These are phyloP conservation scores for Boletus barrowsii DNA, from an alignment of 768 basidiomycete species.

Conservation along the genomic window DNA sequence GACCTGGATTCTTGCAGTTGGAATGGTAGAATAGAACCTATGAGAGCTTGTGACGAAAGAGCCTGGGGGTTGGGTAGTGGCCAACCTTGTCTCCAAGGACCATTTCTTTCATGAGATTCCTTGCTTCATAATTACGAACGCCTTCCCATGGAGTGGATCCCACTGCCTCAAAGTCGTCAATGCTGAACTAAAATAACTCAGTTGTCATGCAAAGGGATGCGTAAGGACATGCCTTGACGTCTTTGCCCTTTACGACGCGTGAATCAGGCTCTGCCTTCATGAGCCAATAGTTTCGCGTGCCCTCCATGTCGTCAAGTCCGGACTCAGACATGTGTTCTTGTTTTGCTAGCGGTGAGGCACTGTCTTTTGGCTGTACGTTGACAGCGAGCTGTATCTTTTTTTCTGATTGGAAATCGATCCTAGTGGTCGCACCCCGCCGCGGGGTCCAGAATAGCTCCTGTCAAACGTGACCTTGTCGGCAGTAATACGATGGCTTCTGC, in stretches of 20 bases:
- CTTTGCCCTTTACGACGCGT: constrained; percentile 80
- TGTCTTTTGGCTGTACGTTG: too few relatives aligned
- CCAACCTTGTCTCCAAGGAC: constrained; percentile 66
- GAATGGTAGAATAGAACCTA: constrained; percentile 87
- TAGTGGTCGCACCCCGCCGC: too few relatives aligned
- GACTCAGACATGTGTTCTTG: too few relatives aligned
- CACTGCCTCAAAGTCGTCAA: constrained; percentile 77
- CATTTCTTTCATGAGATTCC: constrained; percentile 85
- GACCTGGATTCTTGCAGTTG: constrained; percentile 80
- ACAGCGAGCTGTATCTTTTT: not conserved
- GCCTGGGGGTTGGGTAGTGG: not conserved
- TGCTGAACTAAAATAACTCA: constrained; percentile 60
- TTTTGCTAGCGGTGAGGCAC: too few relatives aligned
- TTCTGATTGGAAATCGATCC: not conserved
- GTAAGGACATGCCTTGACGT: constrained; percentile 62
- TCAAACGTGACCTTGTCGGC: not conserved
- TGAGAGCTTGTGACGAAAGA: not conserved
- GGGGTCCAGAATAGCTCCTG: too few relatives aligned
- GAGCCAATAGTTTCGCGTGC: constrained; percentile 50
- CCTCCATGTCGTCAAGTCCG: not conserved
- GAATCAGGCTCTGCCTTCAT: constrained; percentile 87
- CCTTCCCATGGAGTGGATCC: constrained; percentile 81
- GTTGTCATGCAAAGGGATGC: not conserved
- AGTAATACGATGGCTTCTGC: not conserved
- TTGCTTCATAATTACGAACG: constrained; percentile 80